Evolutionary conservation across 73 alveolate genomes (phyloP).

Genomic region (Paramecium octaurelia): DNA sequence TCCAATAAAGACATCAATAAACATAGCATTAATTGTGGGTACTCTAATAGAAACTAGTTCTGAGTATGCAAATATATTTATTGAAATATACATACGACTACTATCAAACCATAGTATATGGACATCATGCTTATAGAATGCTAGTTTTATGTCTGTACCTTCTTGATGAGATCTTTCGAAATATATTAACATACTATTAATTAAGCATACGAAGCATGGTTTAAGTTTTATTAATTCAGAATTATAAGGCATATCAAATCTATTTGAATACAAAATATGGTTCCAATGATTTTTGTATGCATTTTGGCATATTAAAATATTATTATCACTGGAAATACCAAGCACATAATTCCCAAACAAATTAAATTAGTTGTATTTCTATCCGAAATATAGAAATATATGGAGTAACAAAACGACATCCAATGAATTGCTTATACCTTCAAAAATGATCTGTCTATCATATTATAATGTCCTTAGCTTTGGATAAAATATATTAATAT

Average conservation of each 20-base stretch:
- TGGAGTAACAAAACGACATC: background rate
- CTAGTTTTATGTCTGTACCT: background rate
- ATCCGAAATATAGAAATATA: background rate
- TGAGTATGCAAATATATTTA: background rate
- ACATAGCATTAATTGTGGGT: background rate
- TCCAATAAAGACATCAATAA: background rate
- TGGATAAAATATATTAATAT: background rate
- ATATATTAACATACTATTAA: background rate
- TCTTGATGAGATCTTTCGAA: background rate
- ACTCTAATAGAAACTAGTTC: background rate
- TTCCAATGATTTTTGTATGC: background rate
- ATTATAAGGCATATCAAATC: background rate
- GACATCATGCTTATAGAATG: background rate
- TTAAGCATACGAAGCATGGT: background rate
- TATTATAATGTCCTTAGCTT: background rate
- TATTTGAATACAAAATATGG: background rate
- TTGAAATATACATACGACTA: background rate
- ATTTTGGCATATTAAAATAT: background rate
- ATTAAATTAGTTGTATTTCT: background rate
- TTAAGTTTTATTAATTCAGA: background rate
- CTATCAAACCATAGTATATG: background rate
- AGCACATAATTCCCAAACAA: background rate
- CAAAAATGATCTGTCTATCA: background rate
- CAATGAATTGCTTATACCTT: background rate
- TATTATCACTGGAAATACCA: background rate